A percentile compares a stretch with the other conserved stretches of the same genome.
These are phyloP conservation scores for Kockiozyma suomiensis DNA, from an alignment of 805 yeast genomes.

Conservation along the genomic window DNA sequence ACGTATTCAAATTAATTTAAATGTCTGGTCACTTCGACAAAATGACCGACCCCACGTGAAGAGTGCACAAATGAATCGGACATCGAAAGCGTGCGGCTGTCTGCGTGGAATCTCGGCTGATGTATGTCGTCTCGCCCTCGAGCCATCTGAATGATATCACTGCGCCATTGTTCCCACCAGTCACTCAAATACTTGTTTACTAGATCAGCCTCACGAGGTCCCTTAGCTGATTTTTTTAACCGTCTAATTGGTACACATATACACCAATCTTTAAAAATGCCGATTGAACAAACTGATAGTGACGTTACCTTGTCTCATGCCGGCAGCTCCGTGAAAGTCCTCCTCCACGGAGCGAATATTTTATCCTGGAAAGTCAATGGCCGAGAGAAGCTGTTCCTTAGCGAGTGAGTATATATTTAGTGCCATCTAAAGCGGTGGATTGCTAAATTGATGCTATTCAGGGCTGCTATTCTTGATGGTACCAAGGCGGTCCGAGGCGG, in stretches of 20 bases:
- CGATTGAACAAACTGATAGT: slow-evolving; percentile 66
- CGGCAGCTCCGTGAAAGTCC: slow-evolving; percentile 61
- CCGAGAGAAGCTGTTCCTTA: slow-evolving; percentile 78
- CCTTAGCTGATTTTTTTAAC: background rate
- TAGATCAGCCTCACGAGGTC: background rate
- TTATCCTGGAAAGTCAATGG: slow-evolving; percentile 76
- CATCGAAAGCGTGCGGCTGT: background rate
- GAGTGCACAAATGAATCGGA: no score
- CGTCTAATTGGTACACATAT: background rate
- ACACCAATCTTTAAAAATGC: slow-evolving; percentile 46
- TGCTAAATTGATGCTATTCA: slow-evolving; percentile 41
- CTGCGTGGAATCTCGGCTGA: background rate
- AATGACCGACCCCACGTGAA: no score
- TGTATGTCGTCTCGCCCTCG: background rate
- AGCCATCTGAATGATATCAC: background rate
- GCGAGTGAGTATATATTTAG: slow-evolving; percentile 35
- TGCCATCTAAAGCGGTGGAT: no score
- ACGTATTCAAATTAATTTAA: no score
- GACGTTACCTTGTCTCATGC: slow-evolving; percentile 64
- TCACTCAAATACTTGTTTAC: background rate
- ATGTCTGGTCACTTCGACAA: no score
- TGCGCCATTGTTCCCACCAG: background rate
- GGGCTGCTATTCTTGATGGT: slow-evolving; percentile 85
- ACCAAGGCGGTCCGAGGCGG: slow-evolving; percentile 96
- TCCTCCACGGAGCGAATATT: slow-evolving; percentile 88